These are phyloP conservation scores for Rhodotorula toruloides DNA, from an alignment of 768 basidiomycete species.

Conservation along the genomic window DNA sequence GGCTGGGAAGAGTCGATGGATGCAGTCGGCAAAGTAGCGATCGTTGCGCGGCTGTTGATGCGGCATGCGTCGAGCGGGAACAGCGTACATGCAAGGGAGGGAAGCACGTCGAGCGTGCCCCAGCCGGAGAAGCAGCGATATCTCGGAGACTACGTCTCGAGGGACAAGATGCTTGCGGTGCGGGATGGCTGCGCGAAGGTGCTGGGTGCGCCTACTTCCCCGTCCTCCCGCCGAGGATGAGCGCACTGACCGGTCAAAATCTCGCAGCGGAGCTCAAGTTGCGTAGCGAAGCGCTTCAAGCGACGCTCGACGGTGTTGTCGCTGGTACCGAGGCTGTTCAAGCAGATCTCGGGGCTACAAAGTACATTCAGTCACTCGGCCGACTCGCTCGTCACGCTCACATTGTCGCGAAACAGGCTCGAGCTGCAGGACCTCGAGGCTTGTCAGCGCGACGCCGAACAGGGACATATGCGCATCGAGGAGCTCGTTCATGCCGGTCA, in stretches of 20 bases:
- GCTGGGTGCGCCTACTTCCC: constrained; percentile 16
- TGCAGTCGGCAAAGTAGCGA: constrained; percentile 33
- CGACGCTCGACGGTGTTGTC: constrained; percentile 25
- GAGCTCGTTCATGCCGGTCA: constrained; percentile 31
- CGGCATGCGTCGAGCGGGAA: too few species aligned
- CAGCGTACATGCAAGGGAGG: constrained; percentile 12
- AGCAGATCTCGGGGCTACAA: constrained; percentile 33
- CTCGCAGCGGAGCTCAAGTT: constrained; percentile 27
- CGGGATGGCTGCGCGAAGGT: constrained; percentile 38
- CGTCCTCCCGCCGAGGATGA: not conserved
- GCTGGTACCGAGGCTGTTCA: constrained; percentile 29
- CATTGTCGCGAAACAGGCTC: not conserved
- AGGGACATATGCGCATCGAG: constrained; percentile 27
- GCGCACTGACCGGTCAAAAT: not conserved
- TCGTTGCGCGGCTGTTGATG: constrained; percentile 24
- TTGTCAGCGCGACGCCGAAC: constrained; percentile 39
- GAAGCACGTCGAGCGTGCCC: not conserved
- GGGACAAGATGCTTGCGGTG: constrained; percentile 42
- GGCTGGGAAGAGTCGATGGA: constrained; percentile 37
- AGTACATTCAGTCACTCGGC: constrained; percentile 3
- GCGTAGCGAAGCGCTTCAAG: constrained; percentile 20
- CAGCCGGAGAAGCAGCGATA: constrained; percentile 35
- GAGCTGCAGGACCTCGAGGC: constrained; percentile 41
- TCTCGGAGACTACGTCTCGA: constrained; percentile 40
- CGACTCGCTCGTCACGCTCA: too few species aligned